Evolutionary conservation across 768 basidiomycete species (phyloP), one percentile per base, ranked within the genome.

Genomic region (Dioszegia hungarica): DNA sequence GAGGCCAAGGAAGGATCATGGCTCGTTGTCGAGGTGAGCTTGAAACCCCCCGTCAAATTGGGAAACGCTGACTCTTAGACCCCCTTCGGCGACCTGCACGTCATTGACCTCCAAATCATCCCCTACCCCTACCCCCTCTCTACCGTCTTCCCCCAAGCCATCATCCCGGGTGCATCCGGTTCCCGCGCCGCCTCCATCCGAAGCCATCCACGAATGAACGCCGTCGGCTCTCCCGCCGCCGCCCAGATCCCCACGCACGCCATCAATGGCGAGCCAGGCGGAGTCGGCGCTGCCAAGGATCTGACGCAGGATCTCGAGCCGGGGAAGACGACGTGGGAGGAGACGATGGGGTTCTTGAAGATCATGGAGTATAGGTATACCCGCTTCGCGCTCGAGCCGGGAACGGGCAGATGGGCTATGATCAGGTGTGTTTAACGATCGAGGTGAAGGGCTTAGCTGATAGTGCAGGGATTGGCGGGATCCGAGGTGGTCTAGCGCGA

Each of bases 291-390:
- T 0, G 76, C 76, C 20, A 76, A 76, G 44, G 74, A 76, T 48
- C 59, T 77, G 15, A 56, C 73, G 29, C 66, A 64, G 9, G 76
- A 77, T 52, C 55, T 77, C 17, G 76, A 77, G 54, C 68, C 61
- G 25, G 75, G 75, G 4, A 66, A 70, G 47, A 72, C 71, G 10
- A 66, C 60, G 5, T 77, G 73, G 70, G 75, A 77, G 56, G 76
- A 76, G 60, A 76, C 76, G 8, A 64, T 75, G 70, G 76, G 76
- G 3, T 75, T 68, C 53, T 79, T 97, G 36, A 79, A 84, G 40
- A 74, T 89, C 41, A 82, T 93, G 43, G 91, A 97, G 72, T 95
- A 95, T 75, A 86, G 95, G 22, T 94, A 98, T 69, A 88, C 88
- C 19, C 83, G 89, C 14, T 95, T 92, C 77, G 86, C 87, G 1